These are phyloP conservation scores for Xylariales sp. DNA, from an alignment of 2,329 filamentous ascomycete species.

Conservation along the genomic window DNA sequence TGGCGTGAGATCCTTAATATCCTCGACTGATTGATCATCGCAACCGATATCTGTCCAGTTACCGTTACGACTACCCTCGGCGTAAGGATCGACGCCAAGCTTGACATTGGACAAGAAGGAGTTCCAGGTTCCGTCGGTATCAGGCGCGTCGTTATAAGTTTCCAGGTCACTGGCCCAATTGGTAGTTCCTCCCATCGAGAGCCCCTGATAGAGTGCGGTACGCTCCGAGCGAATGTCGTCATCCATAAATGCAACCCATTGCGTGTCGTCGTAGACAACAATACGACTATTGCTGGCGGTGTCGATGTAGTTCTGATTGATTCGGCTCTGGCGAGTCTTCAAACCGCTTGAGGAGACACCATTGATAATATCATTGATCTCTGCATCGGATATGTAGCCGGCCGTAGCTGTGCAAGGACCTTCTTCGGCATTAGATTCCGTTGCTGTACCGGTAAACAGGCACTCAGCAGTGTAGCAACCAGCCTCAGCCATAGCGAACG, in stretches of 20 bases:
- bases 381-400: no score
- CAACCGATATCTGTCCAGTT: no score
- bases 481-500: slow-evolving; percentile 25
- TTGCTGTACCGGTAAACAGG: slow-evolving; percentile 21
- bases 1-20: no score
- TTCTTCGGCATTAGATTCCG: slow-evolving; percentile 18
- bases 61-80: no score
- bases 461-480: slow-evolving; percentile 27
- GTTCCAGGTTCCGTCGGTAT: no score
- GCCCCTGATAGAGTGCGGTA: slow-evolving; percentile 7
- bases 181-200: slow-evolving; percentile 14
- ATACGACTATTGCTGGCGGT: slow-evolving; percentile 12
- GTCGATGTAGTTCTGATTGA: slow-evolving; percentile 10
- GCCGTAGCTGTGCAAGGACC: slow-evolving; percentile 30
- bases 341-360: no score
- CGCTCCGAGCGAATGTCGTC: slow-evolving; percentile 9
- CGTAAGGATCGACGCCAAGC: no score
- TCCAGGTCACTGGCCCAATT: slow-evolving; percentile 23
- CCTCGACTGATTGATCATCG: no score
- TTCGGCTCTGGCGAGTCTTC: no score
- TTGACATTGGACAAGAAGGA: no score
- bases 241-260: slow-evolving; percentile 14
- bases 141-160: slow-evolving; percentile 14
- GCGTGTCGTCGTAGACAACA: slow-evolving; percentile 14
- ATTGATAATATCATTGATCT: slow-evolving; percentile 28